Evolutionary conservation across 495 filamentous ascomycete species (phyloP), one percentile per base, ranked within the genome.

Genomic region (Hypoxylon lienhwacheense): DNA sequence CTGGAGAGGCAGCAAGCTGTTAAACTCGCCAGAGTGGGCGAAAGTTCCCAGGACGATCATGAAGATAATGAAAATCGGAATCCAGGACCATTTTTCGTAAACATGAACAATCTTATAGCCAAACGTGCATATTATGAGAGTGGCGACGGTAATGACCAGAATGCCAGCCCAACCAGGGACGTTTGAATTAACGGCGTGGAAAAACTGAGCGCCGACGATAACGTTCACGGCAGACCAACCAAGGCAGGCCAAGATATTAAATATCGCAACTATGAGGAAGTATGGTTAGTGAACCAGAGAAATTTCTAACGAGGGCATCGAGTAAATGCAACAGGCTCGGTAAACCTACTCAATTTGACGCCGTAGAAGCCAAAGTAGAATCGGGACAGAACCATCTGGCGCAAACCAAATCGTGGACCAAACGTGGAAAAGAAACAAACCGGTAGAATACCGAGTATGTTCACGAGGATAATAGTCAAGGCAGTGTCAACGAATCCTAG

Each of bases 301-400:
- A 25, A 28, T 4, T 26, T 16, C 12, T 12, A 10, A 19, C 8
- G 25, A 21, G 7, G 19, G 14, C 8, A 5, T 7, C 12, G 7
- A 20, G n/a, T 40, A 8, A 25, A 64, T 7, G 1, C 28, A 16
- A 1, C 8, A 33, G 46, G 4, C 1, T 41, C 22, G n/a, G 36
- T 14, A 21, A 12, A 78, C 82, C 75, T 73, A 87, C 84, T 83
- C 49, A 88, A 64, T 70, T 88, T 89, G 40, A 84, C 84, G 8
- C 78, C 81, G 59, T 81, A 83, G 70, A 79, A 90, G 31, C 88
- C 88, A 62, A 90, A 92, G 74, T 76, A 95, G 71, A 87, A 91
- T 17, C 89, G 76, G 4, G 86, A 88, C n/a, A 92, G 77, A 3
- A 91, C 83, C 85, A 95, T 90, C 70, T 95, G 89, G 33, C 89